Evolutionary conservation across 768 basidiomycete genomes (phyloP).

Genomic region (Auricularia cornea): DNA sequence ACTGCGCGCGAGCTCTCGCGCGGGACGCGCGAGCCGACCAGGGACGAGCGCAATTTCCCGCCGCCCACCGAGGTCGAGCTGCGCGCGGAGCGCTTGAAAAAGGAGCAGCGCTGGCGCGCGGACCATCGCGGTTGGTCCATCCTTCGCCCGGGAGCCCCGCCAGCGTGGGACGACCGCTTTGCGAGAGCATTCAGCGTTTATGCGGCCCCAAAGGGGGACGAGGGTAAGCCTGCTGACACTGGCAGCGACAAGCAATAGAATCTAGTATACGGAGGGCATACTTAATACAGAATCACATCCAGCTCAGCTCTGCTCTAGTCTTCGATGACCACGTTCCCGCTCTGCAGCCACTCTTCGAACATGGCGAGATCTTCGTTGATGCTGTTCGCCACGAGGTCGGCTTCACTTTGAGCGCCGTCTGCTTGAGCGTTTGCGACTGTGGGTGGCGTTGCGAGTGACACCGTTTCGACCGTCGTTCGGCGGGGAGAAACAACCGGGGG

Average conservation of each 20-base stretch:
- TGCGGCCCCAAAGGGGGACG: slow-evolving; percentile 31
- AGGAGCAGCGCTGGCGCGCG: slow-evolving; percentile 78
- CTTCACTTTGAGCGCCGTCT: not conserved
- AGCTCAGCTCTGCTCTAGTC: not conserved
- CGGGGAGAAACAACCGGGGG: too few relatives aligned
- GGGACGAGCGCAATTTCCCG: slow-evolving; percentile 68
- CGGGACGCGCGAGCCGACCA: slow-evolving; percentile 74
- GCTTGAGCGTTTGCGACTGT: not conserved
- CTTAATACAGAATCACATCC: not conserved
- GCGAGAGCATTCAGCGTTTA: slow-evolving; percentile 53
- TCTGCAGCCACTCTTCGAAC: slow-evolving; percentile 60
- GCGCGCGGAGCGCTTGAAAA: slow-evolving; percentile 77
- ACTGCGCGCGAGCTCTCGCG: slow-evolving; percentile 68
- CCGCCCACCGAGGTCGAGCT: slow-evolving; percentile 86
- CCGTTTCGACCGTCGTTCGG: too few relatives aligned
- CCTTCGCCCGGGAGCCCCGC: slow-evolving; percentile 50
- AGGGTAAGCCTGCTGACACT: not conserved
- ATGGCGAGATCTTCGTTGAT: slow-evolving; percentile 36
- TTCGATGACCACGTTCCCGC: slow-evolving; percentile 50
- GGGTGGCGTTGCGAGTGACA: not conserved
- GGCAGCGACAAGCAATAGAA: not conserved
- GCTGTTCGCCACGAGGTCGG: not conserved
- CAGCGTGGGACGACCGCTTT: slow-evolving; percentile 75
- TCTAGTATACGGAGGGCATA: too few relatives aligned
- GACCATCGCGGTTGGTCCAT: slow-evolving; percentile 77